Conservation (phyloP, 1,284 basidiomycete genomes). For the Coniferiporia sulphurascens region DNA sequence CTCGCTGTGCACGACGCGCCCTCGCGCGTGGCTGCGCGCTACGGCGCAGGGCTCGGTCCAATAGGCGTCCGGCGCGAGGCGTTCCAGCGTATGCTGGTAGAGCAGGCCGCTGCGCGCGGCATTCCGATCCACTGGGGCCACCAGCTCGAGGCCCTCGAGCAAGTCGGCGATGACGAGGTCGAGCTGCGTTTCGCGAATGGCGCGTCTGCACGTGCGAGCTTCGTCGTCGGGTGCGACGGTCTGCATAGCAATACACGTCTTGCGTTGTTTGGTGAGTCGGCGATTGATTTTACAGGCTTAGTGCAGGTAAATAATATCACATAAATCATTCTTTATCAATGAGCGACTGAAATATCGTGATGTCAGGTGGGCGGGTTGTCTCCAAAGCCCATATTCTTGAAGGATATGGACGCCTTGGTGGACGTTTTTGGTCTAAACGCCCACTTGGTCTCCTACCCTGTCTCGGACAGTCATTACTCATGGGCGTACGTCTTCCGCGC, state of each 20-base stretch:
- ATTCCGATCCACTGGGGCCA: conserved; percentile 36
- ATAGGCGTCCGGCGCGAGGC: conserved; percentile 31
- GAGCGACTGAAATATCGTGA: not conserved
- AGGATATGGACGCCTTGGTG: conserved; percentile 23
- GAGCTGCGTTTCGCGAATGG: conserved; percentile 36
- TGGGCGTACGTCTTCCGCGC: conserved; percentile 37
- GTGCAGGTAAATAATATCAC: conserved; percentile 31
- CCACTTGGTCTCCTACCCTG: conserved; percentile 37
- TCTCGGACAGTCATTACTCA: conserved; percentile 30
- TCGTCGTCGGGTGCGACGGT: conserved; percentile 44
- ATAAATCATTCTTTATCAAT: not conserved
- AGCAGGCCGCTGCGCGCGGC: conserved; percentile 31
- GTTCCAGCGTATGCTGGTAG: conserved; percentile 32
- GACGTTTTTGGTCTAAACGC: conserved; percentile 36
- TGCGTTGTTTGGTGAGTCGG: conserved; percentile 37
- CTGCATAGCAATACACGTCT: conserved; percentile 39
- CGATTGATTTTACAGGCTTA: conserved; percentile 36
- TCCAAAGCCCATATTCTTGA: conserved; percentile 25
- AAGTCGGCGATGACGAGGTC: conserved; percentile 29
- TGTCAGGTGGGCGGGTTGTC: conserved; percentile 34
- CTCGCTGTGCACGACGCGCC: conserved; percentile 29
- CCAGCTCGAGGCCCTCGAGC: conserved; percentile 31
- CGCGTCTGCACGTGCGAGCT: conserved; percentile 33
- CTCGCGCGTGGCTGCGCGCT: conserved; percentile 19
- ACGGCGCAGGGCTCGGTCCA: conserved; percentile 24